Conservation (phyloP, 495 filamentous ascomycete species). For the Lindgomyces ingoldianus region DNA sequence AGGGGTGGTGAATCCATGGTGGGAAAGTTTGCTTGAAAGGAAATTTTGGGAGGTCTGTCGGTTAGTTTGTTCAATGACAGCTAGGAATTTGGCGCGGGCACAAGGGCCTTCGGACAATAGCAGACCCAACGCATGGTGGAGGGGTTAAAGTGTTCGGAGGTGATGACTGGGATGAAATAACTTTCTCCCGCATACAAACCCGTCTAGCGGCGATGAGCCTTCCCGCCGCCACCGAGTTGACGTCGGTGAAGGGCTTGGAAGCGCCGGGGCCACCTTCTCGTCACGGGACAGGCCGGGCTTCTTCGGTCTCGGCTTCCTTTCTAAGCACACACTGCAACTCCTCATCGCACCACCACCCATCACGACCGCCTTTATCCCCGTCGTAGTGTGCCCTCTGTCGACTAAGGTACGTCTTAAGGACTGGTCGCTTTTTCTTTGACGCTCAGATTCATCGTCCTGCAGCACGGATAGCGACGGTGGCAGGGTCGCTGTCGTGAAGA, state of each 20-base stretch:
- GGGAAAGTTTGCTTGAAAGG: background rate
- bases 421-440: background rate
- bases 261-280: background rate
- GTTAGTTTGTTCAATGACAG: conserved; percentile 4
- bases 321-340: background rate
- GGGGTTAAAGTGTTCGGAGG: background rate
- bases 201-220: conserved; percentile 9
- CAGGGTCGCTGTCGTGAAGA: background rate
- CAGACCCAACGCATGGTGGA: conserved; percentile 5
- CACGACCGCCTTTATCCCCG: background rate
- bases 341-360: background rate
- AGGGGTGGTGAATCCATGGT: conserved; percentile 30
- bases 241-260: conserved; percentile 12
- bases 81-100: background rate
- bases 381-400: background rate
- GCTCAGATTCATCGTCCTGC: conserved; percentile 11
- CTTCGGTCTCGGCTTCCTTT: background rate
- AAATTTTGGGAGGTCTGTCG: background rate
- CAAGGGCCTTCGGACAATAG: background rate
- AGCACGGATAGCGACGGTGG: background rate
- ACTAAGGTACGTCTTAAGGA: conserved; percentile 11
- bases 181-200: background rate
- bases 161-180: conserved; percentile 8
- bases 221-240: conserved; percentile 1
- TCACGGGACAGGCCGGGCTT: conserved; percentile 1